Conservation (phyloP, 805 yeast genomes). For the Starmera pachycereana region DNA sequence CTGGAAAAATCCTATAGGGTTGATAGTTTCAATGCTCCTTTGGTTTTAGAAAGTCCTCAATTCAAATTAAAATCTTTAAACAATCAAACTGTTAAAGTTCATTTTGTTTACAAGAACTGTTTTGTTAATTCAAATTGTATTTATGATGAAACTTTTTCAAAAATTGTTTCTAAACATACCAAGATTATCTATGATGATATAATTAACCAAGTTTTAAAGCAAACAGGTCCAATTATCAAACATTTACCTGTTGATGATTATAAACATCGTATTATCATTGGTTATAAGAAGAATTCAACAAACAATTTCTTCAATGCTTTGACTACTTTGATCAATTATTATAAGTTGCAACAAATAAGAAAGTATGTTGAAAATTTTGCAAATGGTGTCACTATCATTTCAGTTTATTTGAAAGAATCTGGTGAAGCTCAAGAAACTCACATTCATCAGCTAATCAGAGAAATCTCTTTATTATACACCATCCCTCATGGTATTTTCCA, state of each 20-base stretch:
- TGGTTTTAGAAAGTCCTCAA: constrained; percentile 27
- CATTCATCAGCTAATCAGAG: constrained; percentile 83
- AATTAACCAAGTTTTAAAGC: constrained; percentile 52
- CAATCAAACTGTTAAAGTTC: constrained; percentile 50
- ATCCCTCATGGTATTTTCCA: constrained; percentile 82
- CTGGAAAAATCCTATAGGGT: constrained; percentile 46
- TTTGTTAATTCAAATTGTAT: constrained; percentile 38
- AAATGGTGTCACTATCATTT: constrained; percentile 78
- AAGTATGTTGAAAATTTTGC: constrained; percentile 92
- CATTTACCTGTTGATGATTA: constrained; percentile 71
- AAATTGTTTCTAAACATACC: constrained; percentile 72
- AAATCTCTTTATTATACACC: constrained; percentile 85
- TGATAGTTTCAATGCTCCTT: constrained; percentile 68
- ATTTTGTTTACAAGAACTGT: constrained; percentile 72
- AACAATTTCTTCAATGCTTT: constrained; percentile 83
- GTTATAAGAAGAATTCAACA: constrained; percentile 75
- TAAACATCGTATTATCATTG: constrained; percentile 83
- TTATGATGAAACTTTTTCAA: constrained; percentile 70
- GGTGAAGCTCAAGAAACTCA: constrained; percentile 50
- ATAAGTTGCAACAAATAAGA: constrained; percentile 73
- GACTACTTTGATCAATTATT: constrained; percentile 78
- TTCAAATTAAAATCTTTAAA: constrained; percentile 7
- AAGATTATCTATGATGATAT: constrained; percentile 66
- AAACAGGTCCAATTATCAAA: constrained; percentile 90
- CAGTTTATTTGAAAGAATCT: constrained; percentile 68